Evolutionary conservation across 1,284 basidiomycete species (phyloP).

Genomic region (Ustilago bromivora): DNA sequence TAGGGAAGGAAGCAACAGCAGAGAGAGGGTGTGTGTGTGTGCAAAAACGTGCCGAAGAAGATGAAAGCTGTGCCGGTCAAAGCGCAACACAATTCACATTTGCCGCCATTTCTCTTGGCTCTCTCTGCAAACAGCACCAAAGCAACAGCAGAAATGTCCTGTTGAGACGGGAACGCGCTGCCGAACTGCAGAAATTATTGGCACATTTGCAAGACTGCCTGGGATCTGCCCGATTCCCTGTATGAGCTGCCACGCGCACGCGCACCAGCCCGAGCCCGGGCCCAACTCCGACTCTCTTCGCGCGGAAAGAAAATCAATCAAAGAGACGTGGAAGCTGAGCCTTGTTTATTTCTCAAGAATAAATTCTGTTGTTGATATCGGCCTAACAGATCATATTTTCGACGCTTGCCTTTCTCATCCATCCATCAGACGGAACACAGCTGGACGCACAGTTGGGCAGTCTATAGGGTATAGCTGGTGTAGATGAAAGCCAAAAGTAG

Average conservation of each 20-base stretch:
- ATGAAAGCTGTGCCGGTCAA: constrained; percentile 2
- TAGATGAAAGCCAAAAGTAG: neutral
- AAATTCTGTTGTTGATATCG: neutral
- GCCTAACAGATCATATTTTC: neutral
- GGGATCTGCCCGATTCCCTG: no score
- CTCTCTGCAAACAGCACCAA: neutral
- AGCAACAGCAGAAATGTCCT: neutral
- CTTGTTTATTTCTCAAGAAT: neutral
- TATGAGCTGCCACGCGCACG: constrained; percentile 7
- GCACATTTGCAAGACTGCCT: neutral
- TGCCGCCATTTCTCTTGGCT: neutral
- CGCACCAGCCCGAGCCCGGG: neutral
- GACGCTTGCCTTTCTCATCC: neutral
- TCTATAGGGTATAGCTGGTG: constrained; percentile 12
- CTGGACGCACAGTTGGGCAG: neutral
- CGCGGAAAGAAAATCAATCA: constrained; percentile 3
- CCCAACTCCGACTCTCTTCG: constrained; percentile 9
- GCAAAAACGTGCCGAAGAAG: constrained; percentile 7
- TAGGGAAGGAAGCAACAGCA: neutral
- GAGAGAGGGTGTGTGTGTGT: neutral
- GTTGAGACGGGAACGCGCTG: neutral
- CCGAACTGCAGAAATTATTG: neutral
- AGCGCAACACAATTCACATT: neutral
- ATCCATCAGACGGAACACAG: neutral
- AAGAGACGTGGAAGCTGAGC: constrained; percentile 16